Evolutionary conservation across 2,329 filamentous ascomycete species (phyloP).

Genomic region (Cercospora sp.): DNA sequence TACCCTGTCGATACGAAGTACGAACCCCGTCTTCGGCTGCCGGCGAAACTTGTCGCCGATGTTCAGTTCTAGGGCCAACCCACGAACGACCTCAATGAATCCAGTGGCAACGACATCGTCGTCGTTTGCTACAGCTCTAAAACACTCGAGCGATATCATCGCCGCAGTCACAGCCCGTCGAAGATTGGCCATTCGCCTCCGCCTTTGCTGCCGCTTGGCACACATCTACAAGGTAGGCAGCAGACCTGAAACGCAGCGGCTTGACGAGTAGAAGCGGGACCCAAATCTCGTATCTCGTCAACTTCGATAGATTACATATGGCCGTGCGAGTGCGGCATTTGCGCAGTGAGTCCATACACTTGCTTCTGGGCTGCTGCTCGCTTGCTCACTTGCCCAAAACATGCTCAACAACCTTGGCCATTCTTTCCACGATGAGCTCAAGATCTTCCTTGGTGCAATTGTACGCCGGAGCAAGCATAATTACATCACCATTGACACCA

Average conservation of each 20-base stretch:
- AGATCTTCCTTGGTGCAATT: constrained; percentile 59
- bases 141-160: no score
- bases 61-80: no score
- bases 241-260: not conserved
- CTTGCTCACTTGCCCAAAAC: constrained; percentile 34
- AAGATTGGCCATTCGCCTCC: not conserved
- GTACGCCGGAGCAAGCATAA: constrained; percentile 67
- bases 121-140: no score
- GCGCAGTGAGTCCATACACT: not conserved
- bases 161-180: no score
- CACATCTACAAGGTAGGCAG: not conserved
- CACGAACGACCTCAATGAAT: no score
- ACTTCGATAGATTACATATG: not conserved
- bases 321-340: not conserved
- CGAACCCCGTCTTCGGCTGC: no score
- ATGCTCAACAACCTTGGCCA: constrained; percentile 53
- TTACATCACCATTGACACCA: constrained; percentile 55
- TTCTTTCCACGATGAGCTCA: constrained; percentile 53
- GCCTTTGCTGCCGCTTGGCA: not conserved
- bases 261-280: not conserved
- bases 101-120: no score
- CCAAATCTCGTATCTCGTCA: not conserved
- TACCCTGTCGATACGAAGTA: not conserved
- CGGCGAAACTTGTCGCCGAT: no score
- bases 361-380: not conserved